Base-by-base conservation (phyloP, 148 eudicot species). In the Gaultheria prostrata region DNA sequence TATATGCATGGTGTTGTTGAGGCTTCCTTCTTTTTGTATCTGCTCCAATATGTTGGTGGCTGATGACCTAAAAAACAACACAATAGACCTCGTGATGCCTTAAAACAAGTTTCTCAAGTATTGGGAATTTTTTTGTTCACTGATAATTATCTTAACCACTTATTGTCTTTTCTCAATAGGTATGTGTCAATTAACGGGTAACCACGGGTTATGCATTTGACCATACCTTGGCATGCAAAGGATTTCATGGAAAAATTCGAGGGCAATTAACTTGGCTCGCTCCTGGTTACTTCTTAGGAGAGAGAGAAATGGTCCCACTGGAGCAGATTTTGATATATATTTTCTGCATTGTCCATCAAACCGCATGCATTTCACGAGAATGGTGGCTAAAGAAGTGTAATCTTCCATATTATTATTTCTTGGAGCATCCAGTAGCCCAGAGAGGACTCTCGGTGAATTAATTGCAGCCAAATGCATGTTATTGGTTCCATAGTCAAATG, bases 161-260 rank as follows among this genome's bases (percentile, higher is more conserved):
- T 24, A 28, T 71, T n/a, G 24, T 71, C 67, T 33, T 33, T 72
- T 72, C 78, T 82, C 50, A n/a, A 21, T 21, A 54, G 48, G 15
- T 74, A 45, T 59, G 8, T 57, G 28, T 76, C 49, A 50, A 53
- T 65, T n/a, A 63, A 39, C 18, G 2, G 15, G 33, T 4, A n/a
- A 83, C 46, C 8, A 1, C 24, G 24, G 17, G 1, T 81, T 9
- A 24, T 51, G 61, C 35, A 76, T 57, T 39, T 67, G 78, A 20
- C 24, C 86, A 43, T 84, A 91, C 93, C 91, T 30, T 80, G 93
- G 93, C 86, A 89, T 83, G 53, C 86, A 82, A 21, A 88, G 91
- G 76, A 91, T 67, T 86, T 91, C 93, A 61, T 89, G 88, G 79
- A 89, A 91, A 82, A 88, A 89, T 63, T 91, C 89, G 7, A 91